Evolutionary conservation across 2,329 filamentous ascomycete genomes (phyloP).

Genomic region (Aureobasidium leucospermi): DNA sequence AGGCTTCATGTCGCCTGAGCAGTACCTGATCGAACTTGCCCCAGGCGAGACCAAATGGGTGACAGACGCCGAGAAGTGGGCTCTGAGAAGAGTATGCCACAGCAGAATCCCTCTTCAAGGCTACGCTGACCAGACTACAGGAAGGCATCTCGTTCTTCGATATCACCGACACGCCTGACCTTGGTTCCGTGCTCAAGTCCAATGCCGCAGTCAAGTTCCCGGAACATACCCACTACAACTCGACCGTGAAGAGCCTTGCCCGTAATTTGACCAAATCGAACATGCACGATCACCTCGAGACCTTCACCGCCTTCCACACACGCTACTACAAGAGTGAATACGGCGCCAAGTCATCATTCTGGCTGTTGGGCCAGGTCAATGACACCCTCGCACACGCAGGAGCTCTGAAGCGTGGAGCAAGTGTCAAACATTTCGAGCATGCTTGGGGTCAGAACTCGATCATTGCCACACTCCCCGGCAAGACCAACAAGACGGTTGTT

Average conservation of each 20-base stretch:
- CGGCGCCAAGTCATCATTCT: slow-evolving; percentile 77
- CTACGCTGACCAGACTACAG: slow-evolving; percentile 26
- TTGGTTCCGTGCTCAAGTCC: slow-evolving; percentile 40
- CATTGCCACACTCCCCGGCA: slow-evolving; percentile 84
- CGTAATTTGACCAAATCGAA: slow-evolving; percentile 64
- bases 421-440: slow-evolving; percentile 68
- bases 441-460: slow-evolving; percentile 85
- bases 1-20: slow-evolving; percentile 34
- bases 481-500: slow-evolving; percentile 75
- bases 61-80: slow-evolving; percentile 93
- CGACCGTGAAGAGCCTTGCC: slow-evolving; percentile 60
- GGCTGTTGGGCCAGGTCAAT: slow-evolving; percentile 71
- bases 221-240: slow-evolving; percentile 55
- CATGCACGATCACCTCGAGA: slow-evolving; percentile 71
- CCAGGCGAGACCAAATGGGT: slow-evolving; percentile 80
- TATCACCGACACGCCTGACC: slow-evolving; percentile 68
- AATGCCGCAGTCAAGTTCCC: slow-evolving; percentile 54
- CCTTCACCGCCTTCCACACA: slow-evolving; percentile 71
- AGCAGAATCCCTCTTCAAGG: not conserved
- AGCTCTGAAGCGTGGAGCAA: slow-evolving; percentile 58
- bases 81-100: slow-evolving; percentile 64
- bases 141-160: slow-evolving; percentile 88
- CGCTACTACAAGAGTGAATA: slow-evolving; percentile 74
- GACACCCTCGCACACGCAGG: slow-evolving; percentile 64
- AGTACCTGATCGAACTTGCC: slow-evolving; percentile 74